Base-by-base conservation (phyloP, 345 rosid genomes). In the Psidium friedrichsthalianum region DNA sequence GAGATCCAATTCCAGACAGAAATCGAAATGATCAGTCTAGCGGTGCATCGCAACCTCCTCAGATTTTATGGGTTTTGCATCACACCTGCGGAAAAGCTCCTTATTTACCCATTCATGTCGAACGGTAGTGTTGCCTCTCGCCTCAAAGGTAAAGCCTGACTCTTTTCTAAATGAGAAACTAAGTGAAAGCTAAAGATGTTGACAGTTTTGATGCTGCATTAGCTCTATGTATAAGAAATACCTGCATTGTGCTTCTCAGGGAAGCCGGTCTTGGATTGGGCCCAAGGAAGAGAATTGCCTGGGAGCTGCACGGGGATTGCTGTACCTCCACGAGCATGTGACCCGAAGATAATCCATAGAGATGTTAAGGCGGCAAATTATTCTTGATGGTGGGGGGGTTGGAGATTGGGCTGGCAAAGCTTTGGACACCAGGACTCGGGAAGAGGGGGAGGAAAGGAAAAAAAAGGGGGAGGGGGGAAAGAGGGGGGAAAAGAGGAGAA, bases 301-400 rank as follows among this genome's bases (percentile, higher is more conserved):
- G 29, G 99, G 99, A 90, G 97, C 99, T 47, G 98, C 92, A 36
- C 88, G 99, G 85, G 99, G 99, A 85, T 93, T 97, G 51, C 86
- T 96, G 42, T 97, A 97, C 88, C 95, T 97, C 83, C 99, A 97
- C 18, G 99, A 97, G 88, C 99, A 82, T 97, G 99, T 78, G 98
- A 95, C 90, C 99, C 99, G 10, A 97, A 97, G 90, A 97, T 97
- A 58, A 97, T 97, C 76, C 99, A 97, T 82, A 92, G 99, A 84
- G 99, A 97, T 87, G 99, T 97, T n/a, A 97, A 97, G 91, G 99
- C 99, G 51, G 99, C 99, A 59, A 97, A 97, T 84, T 97, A 84
- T 89, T 97, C 95, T 97, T 16, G 99, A 97, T 86, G 99, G 95
- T 69, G 89, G 99, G 95, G 88, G 99, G 69, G 99, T 97, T 0